phyloP scores from a whole-genome alignment of 2,329 filamentous ascomycete genomes.

The Dryadomyces quercus-mongolicae region DNA sequence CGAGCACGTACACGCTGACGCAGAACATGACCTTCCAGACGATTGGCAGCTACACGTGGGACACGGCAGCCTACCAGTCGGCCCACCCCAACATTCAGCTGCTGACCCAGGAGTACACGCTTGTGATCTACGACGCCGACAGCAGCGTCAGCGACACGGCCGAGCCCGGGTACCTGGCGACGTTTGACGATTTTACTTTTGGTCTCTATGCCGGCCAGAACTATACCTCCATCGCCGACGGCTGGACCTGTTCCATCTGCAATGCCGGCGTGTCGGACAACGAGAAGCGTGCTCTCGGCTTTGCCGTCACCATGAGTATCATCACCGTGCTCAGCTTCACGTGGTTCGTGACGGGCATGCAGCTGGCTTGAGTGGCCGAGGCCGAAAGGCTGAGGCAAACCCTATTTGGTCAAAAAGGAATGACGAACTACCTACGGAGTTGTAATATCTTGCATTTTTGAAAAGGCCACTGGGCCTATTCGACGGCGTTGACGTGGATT shows the following conservation, averaged over 20 bases:
- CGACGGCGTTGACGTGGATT: neutral
- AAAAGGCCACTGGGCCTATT: neutral
- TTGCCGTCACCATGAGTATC: slow-evolving; percentile 40
- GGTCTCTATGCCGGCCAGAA: slow-evolving; percentile 42
- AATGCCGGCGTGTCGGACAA: slow-evolving; percentile 35
- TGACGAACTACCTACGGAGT: neutral
- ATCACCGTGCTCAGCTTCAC: slow-evolving; percentile 49
- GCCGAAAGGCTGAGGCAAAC: no score
- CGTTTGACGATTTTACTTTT: slow-evolving; percentile 36
- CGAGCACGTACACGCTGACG: slow-evolving; percentile 47
- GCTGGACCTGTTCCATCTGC: slow-evolving; percentile 46
- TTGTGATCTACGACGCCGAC: slow-evolving; percentile 50
- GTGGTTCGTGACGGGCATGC: slow-evolving; percentile 47
- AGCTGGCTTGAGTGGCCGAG: neutral
- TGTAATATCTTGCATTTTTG: neutral
- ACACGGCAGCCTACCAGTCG: slow-evolving; percentile 38
- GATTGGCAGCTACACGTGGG: slow-evolving; percentile 42
- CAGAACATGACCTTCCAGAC: slow-evolving; percentile 48
- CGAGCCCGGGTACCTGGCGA: slow-evolving; percentile 42
- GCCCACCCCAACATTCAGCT: slow-evolving; percentile 33
- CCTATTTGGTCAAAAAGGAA: no score
- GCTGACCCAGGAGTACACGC: slow-evolving; percentile 43
- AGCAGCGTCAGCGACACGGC: slow-evolving; percentile 34
- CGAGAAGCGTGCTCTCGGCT: slow-evolving; percentile 34
- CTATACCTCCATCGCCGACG: slow-evolving; percentile 36